phyloP scores from a whole-genome alignment of 257 asterid species.

The Solanum stenotomum region DNA sequence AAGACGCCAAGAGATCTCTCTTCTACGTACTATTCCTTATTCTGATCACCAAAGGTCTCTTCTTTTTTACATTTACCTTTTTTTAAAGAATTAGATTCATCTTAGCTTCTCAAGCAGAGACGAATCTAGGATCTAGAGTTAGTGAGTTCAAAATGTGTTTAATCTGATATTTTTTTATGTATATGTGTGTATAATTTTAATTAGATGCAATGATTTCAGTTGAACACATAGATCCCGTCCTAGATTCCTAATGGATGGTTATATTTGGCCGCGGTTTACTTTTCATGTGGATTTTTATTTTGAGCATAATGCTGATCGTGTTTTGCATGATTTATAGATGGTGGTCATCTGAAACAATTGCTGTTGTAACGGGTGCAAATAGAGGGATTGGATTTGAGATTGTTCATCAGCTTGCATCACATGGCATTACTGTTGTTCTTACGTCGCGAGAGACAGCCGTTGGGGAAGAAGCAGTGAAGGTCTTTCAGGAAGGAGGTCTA shows the following conservation, averaged over 20 bases:
- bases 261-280: background rate
- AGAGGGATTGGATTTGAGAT: conserved; percentile 93
- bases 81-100: no score
- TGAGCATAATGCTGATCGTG: background rate
- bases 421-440: conserved; percentile 66
- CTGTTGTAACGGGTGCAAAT: conserved; percentile 91
- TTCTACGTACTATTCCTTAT: conserved; percentile 76
- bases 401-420: conserved; percentile 63
- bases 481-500: conserved; percentile 58
- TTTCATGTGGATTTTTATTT: background rate
- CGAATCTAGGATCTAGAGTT: background rate
- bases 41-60: conserved; percentile 64
- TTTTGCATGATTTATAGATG: conserved; percentile 34
- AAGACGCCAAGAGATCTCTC: conserved; percentile 68
- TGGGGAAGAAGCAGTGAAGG: conserved; percentile 68
- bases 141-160: background rate
- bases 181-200: background rate
- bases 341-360: conserved; percentile 72
- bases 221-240: no score
- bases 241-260: no score
- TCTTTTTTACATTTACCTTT: background rate
- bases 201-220: no score
- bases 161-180: background rate
- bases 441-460: conserved; percentile 64
- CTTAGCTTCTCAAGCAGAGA: background rate